These are phyloP conservation scores for Pyricularia grisea DNA, from an alignment of 2,329 filamentous ascomycete genomes.

Conservation along the genomic window DNA sequence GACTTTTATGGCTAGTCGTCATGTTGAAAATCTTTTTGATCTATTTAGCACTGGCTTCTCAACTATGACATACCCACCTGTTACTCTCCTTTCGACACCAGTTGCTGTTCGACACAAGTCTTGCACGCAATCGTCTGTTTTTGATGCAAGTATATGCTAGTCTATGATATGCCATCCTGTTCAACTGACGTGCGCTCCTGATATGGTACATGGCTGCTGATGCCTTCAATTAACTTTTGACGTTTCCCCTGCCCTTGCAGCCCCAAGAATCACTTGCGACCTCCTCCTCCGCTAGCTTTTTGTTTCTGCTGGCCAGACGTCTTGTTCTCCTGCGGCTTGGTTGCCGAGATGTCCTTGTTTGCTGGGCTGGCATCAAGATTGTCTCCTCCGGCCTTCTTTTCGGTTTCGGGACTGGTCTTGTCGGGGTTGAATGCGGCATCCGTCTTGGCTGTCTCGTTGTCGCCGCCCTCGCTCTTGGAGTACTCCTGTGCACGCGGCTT, in stretches of 20 bases:
- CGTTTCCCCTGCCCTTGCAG: neutral
- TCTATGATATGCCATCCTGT: neutral
- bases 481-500: constrained; percentile 58
- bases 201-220: neutral
- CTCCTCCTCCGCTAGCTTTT: constrained; percentile 21
- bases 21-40: neutral
- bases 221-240: neutral
- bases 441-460: constrained; percentile 41
- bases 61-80: neutral
- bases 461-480: constrained; percentile 46
- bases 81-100: neutral
- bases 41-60: neutral
- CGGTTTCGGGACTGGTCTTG: constrained; percentile 57
- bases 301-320: constrained; percentile 19
- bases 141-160: neutral
- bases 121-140: neutral
- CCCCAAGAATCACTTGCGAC: neutral
- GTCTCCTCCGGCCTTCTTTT: constrained; percentile 31
- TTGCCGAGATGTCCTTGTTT: constrained; percentile 31
- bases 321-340: constrained; percentile 25
- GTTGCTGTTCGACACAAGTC: neutral
- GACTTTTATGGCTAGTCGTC: constrained; percentile 32
- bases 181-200: neutral
- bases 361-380: constrained; percentile 34
- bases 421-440: constrained; percentile 60